Evolutionary conservation across 176 grass and related monocot species (phyloP).

Genomic region (Paspalum vaginatum): DNA sequence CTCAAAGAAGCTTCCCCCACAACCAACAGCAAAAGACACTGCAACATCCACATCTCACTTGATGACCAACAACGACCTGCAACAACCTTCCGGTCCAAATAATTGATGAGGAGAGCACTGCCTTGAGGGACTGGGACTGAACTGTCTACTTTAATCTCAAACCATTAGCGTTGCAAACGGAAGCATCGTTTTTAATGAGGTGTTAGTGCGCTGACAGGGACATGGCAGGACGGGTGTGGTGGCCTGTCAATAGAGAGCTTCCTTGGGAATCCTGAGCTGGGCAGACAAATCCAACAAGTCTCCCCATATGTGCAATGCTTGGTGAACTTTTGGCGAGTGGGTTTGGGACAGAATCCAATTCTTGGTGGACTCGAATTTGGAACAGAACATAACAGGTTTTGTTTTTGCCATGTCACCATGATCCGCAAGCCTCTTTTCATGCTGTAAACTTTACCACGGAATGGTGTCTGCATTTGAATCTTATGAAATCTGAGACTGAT

Average conservation of each 20-base stretch:
- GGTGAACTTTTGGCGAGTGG: neutral
- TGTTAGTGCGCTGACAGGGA: constrained; percentile 39
- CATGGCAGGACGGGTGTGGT: constrained; percentile 28
- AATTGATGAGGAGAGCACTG: neutral
- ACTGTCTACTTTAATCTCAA: constrained; percentile 17
- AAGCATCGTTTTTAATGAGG: constrained; percentile 40
- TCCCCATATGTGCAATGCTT: neutral
- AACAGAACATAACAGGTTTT: neutral
- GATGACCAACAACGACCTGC: constrained; percentile 23
- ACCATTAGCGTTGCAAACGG: constrained; percentile 21
- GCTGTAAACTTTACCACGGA: neutral
- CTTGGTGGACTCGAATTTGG: constrained; percentile 11
- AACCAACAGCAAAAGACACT: neutral
- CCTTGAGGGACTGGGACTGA: constrained; percentile 3
- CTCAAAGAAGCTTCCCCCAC: neutral
- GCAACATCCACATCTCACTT: neutral
- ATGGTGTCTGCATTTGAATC: neutral
- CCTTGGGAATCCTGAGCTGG: neutral
- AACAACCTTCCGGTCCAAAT: neutral
- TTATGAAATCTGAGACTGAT: neutral
- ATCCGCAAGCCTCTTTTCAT: neutral
- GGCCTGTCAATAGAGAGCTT: constrained; percentile 13
- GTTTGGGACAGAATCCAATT: neutral
- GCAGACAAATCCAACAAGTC: constrained; percentile 7
- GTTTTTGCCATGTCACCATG: neutral